These are phyloP conservation scores for Phytophthora megakarya DNA, from an alignment of 352 stramenopile species.

Conservation along the genomic window DNA sequence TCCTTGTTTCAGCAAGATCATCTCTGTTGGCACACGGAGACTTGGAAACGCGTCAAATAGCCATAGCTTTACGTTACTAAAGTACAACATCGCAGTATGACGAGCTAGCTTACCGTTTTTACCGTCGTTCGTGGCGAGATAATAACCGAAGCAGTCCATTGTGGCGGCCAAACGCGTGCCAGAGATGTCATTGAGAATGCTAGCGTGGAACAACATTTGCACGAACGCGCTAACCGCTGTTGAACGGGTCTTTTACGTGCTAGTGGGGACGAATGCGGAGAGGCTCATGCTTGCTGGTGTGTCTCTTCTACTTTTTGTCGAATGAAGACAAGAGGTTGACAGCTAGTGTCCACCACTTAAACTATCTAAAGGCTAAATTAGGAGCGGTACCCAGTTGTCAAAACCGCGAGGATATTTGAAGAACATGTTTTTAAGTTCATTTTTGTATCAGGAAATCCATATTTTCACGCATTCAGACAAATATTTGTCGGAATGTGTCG, in stretches of 20 bases:
- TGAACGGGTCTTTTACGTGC: constrained; percentile 16
- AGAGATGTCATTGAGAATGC: background rate
- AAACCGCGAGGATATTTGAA: too few species aligned
- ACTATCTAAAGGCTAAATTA: too few species aligned
- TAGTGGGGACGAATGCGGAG: constrained; percentile 7
- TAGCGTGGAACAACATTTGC: constrained; percentile 2
- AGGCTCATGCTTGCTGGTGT: constrained; percentile 10
- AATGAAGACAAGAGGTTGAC: too few species aligned
- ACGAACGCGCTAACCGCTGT: constrained; percentile 7
- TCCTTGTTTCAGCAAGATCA: constrained; percentile 12
- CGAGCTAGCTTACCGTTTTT: constrained; percentile 23
- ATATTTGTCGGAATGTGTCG: too few species aligned
- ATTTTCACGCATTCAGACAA: too few species aligned
- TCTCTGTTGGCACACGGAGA: constrained; percentile 8
- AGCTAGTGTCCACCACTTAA: too few species aligned
- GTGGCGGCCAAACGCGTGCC: constrained; percentile 5
- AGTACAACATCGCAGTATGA: constrained; percentile 10
- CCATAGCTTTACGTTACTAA: constrained; percentile 14
- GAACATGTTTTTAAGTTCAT: too few species aligned
- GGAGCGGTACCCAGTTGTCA: too few species aligned
- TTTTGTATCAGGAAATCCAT: too few species aligned
- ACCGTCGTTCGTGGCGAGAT: constrained; percentile 19
- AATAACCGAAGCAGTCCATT: constrained; percentile 18
- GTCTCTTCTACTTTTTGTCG: too few species aligned
- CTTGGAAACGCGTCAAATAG: constrained; percentile 9